A percentile compares a stretch with the other conserved stretches of the same genome.
phyloP scores from a whole-genome alignment of 108 stramenopile genomes.

The Mediolabrus comicus region DNA sequence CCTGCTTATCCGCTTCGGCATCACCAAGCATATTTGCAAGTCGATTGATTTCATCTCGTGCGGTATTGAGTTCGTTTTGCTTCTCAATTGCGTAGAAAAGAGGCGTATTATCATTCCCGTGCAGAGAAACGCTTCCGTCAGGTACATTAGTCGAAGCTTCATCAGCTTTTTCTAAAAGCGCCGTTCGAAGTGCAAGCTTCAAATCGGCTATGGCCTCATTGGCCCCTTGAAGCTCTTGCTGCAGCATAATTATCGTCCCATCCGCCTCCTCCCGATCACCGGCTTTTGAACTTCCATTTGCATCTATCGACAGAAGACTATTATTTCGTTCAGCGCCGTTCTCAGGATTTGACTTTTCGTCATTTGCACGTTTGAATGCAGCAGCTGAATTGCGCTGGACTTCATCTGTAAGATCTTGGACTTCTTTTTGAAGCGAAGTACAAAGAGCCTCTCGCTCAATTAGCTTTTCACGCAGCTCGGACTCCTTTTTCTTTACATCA shows the following conservation, averaged over 20 bases:
- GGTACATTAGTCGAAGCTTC: neutral
- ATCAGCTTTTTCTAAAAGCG: slow-evolving; percentile 46
- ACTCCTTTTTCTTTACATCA: slow-evolving; percentile 22
- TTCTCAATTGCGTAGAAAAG: slow-evolving; percentile 90
- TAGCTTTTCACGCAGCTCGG: slow-evolving; percentile 31
- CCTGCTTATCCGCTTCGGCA: slow-evolving; percentile 68
- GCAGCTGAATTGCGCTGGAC: slow-evolving; percentile 43
- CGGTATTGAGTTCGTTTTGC: slow-evolving; percentile 84
- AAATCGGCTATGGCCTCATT: slow-evolving; percentile 78
- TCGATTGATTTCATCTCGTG: slow-evolving; percentile 81
- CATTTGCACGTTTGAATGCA: slow-evolving; percentile 40
- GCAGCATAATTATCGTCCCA: slow-evolving; percentile 77
- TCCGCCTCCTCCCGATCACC: slow-evolving; percentile 49
- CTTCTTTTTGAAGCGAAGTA: slow-evolving; percentile 35
- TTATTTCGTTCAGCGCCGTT: slow-evolving; percentile 4
- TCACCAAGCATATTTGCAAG: slow-evolving; percentile 77
- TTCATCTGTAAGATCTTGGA: slow-evolving; percentile 34
- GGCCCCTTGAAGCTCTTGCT: slow-evolving; percentile 75
- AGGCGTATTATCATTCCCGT: slow-evolving; percentile 53
- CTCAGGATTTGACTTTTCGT: slow-evolving; percentile 13
- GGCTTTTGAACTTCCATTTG: neutral
- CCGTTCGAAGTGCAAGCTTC: slow-evolving; percentile 71
- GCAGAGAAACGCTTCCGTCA: slow-evolving; percentile 1
- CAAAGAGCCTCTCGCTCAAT: slow-evolving; percentile 28
- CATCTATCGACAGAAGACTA: neutral